These are phyloP conservation scores for Cyclotella baltica DNA, from an alignment of 108 stramenopile genomes.

Conservation along the genomic window DNA sequence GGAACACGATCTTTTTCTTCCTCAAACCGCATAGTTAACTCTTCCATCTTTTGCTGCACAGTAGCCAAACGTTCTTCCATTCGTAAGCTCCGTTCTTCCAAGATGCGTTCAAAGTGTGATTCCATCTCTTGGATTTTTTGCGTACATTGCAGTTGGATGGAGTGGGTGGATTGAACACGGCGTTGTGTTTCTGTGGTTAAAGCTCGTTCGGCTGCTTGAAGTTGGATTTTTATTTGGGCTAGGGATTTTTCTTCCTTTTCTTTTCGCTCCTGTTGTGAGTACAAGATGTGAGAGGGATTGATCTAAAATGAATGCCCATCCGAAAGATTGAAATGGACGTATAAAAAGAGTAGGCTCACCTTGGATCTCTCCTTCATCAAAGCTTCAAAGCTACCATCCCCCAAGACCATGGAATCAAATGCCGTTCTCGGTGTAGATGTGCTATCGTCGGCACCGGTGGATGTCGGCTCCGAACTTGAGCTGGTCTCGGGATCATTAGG, in stretches of 20 bases:
- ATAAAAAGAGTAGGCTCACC: constrained; percentile 40
- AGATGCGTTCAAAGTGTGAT: constrained; percentile 55
- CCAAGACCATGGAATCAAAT: constrained; percentile 44
- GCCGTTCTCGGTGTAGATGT: constrained; percentile 43
- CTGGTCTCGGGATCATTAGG: background rate
- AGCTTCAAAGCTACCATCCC: constrained; percentile 68
- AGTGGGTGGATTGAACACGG: constrained; percentile 78
- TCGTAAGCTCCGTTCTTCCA: constrained; percentile 59
- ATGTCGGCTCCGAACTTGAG: background rate
- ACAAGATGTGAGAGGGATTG: background rate
- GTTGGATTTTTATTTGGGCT: constrained; percentile 78
- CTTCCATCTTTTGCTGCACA: constrained; percentile 65
- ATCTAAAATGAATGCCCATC: background rate
- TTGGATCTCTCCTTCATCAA: constrained; percentile 74
- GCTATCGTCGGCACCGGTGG: background rate
- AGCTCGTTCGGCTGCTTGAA: constrained; percentile 72
- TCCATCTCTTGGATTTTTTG: constrained; percentile 76
- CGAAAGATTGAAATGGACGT: background rate
- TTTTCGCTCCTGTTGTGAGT: constrained; percentile 55
- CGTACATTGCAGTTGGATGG: constrained; percentile 64
- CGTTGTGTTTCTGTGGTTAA: constrained; percentile 81
- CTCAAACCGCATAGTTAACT: constrained; percentile 65
- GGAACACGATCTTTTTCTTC: constrained; percentile 63
- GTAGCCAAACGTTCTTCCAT: constrained; percentile 58
- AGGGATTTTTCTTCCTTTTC: constrained; percentile 84